Base-by-base conservation (phyloP, 2,329 filamentous ascomycete genomes). In the Colletotrichum gloeosporioides region DNA sequence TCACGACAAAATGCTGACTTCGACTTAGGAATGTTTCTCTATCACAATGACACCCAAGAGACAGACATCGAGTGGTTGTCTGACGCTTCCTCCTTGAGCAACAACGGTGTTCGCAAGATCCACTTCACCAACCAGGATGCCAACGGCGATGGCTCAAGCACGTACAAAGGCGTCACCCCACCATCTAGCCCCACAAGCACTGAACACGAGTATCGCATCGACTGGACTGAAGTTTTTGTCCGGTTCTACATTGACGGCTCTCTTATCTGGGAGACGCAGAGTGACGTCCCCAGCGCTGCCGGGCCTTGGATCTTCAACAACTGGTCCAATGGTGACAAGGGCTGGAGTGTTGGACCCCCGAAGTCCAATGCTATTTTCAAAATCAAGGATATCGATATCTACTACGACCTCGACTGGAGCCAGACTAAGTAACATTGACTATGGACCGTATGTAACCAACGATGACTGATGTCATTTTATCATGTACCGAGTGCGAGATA, bases 31-130 rank as follows among this genome's bases (percentile, higher is more conserved):
- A 83, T 83, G 75, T 83, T 83, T 65, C 79, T 81, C 25, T 83
- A 82, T 69, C n/a, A 77, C 4, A 73, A 69, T 0, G 77, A 83
- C 44, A 79, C 59, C 9, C 81, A 83, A 16, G 81, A 83, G 53
- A 79, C 78, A 0, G 81, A 83, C 13, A 83, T 83, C 16, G 81
- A 83, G 67, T 83, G 81, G 81, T 79, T 83, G 15, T 83, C 81
- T 1, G 81, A 83, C 8, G 65, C 77, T 15, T 73, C 78, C 0
- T 82, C 80, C 1, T 12, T 76, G 27, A 81, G 80, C 36, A 82
- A 82, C 29, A 27, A 13, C 2, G 81, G 81, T 4, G 67, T 71
- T 13, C 77, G 78, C n/a, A 71, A 77, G 7, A 55, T 82, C 18
- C 82, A 80, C 79, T 68, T 81, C 49, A 83, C 81, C 4, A 83